Conservation (phyloP, 495 filamentous ascomycete genomes). For the Penicillium soppii region DNA sequence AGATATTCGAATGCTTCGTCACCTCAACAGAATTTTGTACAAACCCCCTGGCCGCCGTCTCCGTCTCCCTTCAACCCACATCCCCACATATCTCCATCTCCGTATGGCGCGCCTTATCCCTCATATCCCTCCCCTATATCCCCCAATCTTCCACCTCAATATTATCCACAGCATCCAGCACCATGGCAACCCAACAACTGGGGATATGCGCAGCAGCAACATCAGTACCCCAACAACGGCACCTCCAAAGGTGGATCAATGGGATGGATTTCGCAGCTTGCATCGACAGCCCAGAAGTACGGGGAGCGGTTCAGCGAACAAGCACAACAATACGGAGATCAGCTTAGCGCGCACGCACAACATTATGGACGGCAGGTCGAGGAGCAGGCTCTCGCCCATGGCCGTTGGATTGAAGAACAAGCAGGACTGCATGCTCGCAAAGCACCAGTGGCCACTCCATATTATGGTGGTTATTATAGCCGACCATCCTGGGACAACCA, state of each 20-base stretch:
- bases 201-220: slow-evolving; percentile 26
- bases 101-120: slow-evolving; percentile 24
- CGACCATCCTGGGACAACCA: slow-evolving; percentile 9
- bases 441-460: slow-evolving; percentile 5
- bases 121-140: slow-evolving; percentile 7
- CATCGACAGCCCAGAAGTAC: slow-evolving; percentile 43
- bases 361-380: slow-evolving; percentile 43
- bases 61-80: slow-evolving; percentile 17
- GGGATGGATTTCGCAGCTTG: slow-evolving; percentile 38
- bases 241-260: slow-evolving; percentile 30
- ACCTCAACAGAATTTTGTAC: slow-evolving; percentile 17
- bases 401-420: slow-evolving; percentile 45
- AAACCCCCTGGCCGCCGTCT: slow-evolving; percentile 17
- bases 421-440: slow-evolving; percentile 31
- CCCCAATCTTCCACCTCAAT: slow-evolving; percentile 27
- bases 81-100: slow-evolving; percentile 1
- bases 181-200: slow-evolving; percentile 36
- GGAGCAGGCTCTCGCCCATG: slow-evolving; percentile 42
- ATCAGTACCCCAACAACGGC: slow-evolving; percentile 21
- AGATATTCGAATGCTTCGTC: slow-evolving; percentile 10
- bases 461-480: background rate
- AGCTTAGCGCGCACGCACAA: slow-evolving; percentile 41
- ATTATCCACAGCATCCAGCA: slow-evolving; percentile 25
- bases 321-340: slow-evolving; percentile 42
- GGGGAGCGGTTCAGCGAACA: slow-evolving; percentile 44